phyloP scores from a whole-genome alignment of 352 stramenopile species.

The Globisporangium echinulatum region DNA sequence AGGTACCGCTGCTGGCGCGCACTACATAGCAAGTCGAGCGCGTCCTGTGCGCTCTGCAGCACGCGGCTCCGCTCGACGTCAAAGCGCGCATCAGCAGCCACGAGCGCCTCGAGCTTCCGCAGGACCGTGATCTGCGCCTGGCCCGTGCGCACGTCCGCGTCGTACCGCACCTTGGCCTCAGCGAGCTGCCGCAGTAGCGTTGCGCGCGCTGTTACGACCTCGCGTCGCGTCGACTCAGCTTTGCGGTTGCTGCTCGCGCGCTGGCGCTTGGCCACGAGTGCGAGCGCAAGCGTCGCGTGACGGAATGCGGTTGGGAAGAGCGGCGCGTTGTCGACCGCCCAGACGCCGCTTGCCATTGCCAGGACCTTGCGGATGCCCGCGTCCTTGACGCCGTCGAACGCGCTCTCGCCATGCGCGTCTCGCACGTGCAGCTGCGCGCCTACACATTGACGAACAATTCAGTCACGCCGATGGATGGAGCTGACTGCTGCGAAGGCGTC shows the following conservation, averaged over 20 bases:
- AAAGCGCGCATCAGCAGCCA: constrained; percentile 19
- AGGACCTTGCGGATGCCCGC: constrained; percentile 23
- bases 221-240: constrained; percentile 17
- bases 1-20: constrained; percentile 23
- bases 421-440: constrained; percentile 33
- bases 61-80: too few species aligned
- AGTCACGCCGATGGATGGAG: too few species aligned
- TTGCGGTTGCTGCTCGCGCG: constrained; percentile 6
- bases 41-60: too few species aligned
- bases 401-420: constrained; percentile 40
- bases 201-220: constrained; percentile 25
- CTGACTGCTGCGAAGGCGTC: not conserved
- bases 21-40: not conserved
- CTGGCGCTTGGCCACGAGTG: constrained; percentile 37
- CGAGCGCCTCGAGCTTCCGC: constrained; percentile 25
- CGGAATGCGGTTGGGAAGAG: constrained; percentile 52
- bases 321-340: constrained; percentile 23
- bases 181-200: constrained; percentile 30
- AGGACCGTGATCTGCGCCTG: constrained; percentile 34
- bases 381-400: constrained; percentile 39
- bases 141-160: constrained; percentile 25
- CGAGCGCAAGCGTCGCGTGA: constrained; percentile 23
- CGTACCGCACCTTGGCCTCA: constrained; percentile 49
- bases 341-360: constrained; percentile 26
- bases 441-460: constrained; percentile 3